Evolutionary conservation across 805 yeast genomes (phyloP).

Genomic region (Zygoascus biomembranicola): DNA sequence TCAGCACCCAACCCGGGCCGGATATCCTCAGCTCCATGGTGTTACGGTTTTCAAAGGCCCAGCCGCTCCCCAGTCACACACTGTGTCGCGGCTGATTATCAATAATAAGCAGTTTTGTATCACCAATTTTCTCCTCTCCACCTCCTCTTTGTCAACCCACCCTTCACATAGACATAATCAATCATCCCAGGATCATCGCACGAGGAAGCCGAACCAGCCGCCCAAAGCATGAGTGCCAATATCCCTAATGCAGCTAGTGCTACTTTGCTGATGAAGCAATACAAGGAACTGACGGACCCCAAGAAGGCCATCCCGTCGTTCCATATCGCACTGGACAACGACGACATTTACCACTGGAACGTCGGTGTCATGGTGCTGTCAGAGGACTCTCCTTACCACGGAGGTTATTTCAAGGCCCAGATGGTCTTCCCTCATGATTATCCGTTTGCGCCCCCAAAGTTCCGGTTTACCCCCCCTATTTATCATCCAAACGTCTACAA

Average conservation of each 20-base stretch:
- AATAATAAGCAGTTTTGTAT: no score
- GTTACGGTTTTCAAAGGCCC: no score
- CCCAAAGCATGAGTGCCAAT: not conserved
- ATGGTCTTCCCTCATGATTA: conserved; percentile 88
- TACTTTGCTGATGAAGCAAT: conserved; percentile 85
- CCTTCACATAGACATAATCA: no score
- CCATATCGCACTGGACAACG: conserved; percentile 61
- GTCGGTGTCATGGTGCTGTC: conserved; percentile 88
- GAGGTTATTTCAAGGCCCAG: conserved; percentile 90
- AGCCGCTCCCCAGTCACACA: no score
- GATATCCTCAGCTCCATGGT: no score
- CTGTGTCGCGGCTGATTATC: no score
- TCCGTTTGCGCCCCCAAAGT: conserved; percentile 89
- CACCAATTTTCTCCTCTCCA: no score
- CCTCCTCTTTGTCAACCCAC: no score
- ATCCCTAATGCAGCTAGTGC: conserved; percentile 19
- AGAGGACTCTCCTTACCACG: conserved; percentile 84
- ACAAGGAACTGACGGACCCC: conserved; percentile 87
- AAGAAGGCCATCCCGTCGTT: conserved; percentile 67
- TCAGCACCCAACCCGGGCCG: no score
- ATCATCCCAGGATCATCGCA: no score
- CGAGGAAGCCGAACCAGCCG: no score
- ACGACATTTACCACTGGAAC: conserved; percentile 62
- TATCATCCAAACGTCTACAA: conserved; percentile 93
- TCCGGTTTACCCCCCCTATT: conserved; percentile 86